Conservation (phyloP, 1,284 basidiomycete species). For the Erythrobasidium hasegawianum region DNA sequence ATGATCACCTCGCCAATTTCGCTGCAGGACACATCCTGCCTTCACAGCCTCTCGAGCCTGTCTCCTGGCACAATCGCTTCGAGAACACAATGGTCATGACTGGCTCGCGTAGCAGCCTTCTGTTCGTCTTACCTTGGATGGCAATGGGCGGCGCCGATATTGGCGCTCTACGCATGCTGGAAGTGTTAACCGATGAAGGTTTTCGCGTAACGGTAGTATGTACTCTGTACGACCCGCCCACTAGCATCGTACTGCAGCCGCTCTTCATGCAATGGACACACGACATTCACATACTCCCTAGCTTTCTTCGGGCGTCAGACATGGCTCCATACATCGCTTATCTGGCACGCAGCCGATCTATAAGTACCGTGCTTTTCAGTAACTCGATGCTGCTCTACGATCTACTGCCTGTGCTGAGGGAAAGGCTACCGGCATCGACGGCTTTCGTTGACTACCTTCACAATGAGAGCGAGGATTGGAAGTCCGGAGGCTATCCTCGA, state of each 20-base stretch:
- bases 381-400: slow-evolving; percentile 40
- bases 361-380: slow-evolving; percentile 36
- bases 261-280: slow-evolving; percentile 40
- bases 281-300: slow-evolving; percentile 39
- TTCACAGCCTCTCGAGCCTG: slow-evolving; percentile 35
- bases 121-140: slow-evolving; percentile 40
- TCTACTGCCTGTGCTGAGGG: slow-evolving; percentile 39
- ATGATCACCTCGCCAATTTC: slow-evolving; percentile 14
- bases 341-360: slow-evolving; percentile 34
- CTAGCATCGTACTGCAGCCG: slow-evolving; percentile 39
- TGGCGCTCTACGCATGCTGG: slow-evolving; percentile 39
- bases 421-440: slow-evolving; percentile 37
- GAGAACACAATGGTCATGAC: slow-evolving; percentile 30
- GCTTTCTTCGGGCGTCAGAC: slow-evolving; percentile 37
- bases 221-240: slow-evolving; percentile 38
- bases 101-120: slow-evolving; percentile 31
- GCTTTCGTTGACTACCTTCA: slow-evolving; percentile 42
- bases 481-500: slow-evolving; percentile 40
- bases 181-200: slow-evolving; percentile 37
- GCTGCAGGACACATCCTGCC: slow-evolving; percentile 26
- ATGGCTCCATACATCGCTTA: slow-evolving; percentile 40
- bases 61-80: slow-evolving; percentile 37
- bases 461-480: slow-evolving; percentile 42
- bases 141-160: slow-evolving; percentile 39
- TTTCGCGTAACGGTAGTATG: slow-evolving; percentile 40